A percentile compares a stretch with the other conserved stretches of the same genome.
These are phyloP conservation scores for Flaveria linearis DNA, from an alignment of 129 eudicot genomes.

Conservation along the genomic window DNA sequence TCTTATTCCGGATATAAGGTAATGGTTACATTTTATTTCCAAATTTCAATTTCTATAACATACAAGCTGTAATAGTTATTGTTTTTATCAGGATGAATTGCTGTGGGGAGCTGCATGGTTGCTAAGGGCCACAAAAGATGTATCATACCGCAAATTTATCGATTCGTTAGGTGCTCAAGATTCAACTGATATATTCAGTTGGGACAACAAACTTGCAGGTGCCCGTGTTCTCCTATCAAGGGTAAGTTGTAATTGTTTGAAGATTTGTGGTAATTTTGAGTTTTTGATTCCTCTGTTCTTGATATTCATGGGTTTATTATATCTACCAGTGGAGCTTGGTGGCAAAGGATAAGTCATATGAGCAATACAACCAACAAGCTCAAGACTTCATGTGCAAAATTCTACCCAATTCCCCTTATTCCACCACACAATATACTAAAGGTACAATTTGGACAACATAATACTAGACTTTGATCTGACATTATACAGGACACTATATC, in stretches of 20 bases:
- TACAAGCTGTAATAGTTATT: neutral
- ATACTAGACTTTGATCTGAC: neutral
- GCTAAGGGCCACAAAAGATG: slow-evolving; percentile 69
- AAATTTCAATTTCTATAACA: neutral
- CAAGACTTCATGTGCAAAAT: slow-evolving; percentile 86
- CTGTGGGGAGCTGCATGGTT: slow-evolving; percentile 98
- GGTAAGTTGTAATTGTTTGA: slow-evolving; percentile 33
- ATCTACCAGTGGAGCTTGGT: slow-evolving; percentile 58
- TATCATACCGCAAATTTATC: slow-evolving; percentile 54
- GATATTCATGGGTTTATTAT: neutral
- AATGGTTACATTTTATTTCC: neutral
- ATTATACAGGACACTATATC: neutral
- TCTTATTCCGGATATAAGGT: slow-evolving; percentile 92
- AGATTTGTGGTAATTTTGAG: neutral
- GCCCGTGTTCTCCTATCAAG: slow-evolving; percentile 83
- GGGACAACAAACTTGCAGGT: slow-evolving; percentile 95
- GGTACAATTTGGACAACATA: slow-evolving; percentile 36
- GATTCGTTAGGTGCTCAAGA: slow-evolving; percentile 69
- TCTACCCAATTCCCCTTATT: slow-evolving; percentile 79
- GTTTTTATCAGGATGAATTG: slow-evolving; percentile 62
- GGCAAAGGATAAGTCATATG: slow-evolving; percentile 49
- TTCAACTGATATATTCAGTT: slow-evolving; percentile 70
- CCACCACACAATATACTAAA: slow-evolving; percentile 78
- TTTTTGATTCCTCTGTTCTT: slow-evolving; percentile 10
- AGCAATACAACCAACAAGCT: slow-evolving; percentile 66